Percentiles rank a stretch among this genome's conserved stretches.
phyloP scores from a whole-genome alignment of 768 basidiomycete genomes.

The Xerocomellus amylosporus region DNA sequence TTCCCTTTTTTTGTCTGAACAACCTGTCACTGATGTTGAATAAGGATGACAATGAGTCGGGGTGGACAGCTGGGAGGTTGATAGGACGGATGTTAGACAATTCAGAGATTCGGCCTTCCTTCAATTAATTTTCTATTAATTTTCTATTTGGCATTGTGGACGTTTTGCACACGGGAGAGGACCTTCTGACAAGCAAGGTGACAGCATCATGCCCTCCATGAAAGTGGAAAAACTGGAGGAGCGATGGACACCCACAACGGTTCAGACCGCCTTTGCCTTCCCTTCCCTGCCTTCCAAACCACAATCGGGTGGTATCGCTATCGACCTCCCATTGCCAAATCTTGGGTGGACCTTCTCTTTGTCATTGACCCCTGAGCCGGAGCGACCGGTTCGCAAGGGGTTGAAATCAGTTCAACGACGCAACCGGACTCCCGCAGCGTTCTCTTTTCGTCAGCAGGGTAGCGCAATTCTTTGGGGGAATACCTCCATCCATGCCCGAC shows the following conservation, averaged over 20 bases:
- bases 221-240: conserved; percentile 9
- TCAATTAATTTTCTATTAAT: too few relatives aligned
- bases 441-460: conserved; percentile 9
- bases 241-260: conserved; percentile 11
- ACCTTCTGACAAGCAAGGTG: too few relatives aligned
- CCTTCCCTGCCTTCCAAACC: not conserved
- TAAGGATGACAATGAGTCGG: too few relatives aligned
- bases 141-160: too few relatives aligned
- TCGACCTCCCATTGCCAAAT: conserved; percentile 10
- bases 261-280: conserved; percentile 8
- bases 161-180: too few relatives aligned
- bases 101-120: too few relatives aligned
- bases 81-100: too few relatives aligned
- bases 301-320: not conserved
- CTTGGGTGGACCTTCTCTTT: conserved; percentile 18
- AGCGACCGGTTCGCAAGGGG: too few relatives aligned
- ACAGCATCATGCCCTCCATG: not conserved
- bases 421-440: not conserved
- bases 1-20: too few relatives aligned
- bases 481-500: conserved; percentile 12
- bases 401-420: too few relatives aligned
- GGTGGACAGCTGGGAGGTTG: too few relatives aligned
- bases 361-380: conserved; percentile 3
- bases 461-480: conserved; percentile 8
- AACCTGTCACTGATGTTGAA: too few relatives aligned